Evolutionary conservation across 176 grass and related monocot genomes (phyloP).

Genomic region (Poa annua): DNA sequence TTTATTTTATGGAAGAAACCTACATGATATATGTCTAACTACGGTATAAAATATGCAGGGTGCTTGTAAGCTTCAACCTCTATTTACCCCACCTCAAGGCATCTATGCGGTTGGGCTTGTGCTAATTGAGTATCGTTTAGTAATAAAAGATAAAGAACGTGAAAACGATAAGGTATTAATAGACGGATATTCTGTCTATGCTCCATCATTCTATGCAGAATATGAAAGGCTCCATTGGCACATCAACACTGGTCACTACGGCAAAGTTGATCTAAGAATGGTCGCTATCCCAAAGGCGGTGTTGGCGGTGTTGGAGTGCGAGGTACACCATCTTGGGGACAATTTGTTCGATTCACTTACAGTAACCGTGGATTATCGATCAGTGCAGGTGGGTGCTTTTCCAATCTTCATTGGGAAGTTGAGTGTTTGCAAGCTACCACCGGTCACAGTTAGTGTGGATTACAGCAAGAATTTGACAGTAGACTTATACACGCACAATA

Average conservation of each 20-base stretch:
- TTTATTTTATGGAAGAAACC: background rate
- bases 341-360: background rate
- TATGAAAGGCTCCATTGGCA: background rate
- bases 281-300: background rate
- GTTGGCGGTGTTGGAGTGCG: conserved; percentile 14
- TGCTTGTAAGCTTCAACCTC: conserved; percentile 10
- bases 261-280: background rate
- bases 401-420: background rate
- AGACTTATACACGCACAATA: background rate
- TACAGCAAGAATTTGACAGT: background rate
- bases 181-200: background rate
- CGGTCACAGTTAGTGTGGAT: background rate
- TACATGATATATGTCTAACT: background rate
- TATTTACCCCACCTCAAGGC: background rate
- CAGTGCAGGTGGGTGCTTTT: background rate
- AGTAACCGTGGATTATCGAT: background rate
- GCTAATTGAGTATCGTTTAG: background rate
- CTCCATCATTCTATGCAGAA: background rate
- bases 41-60: background rate
- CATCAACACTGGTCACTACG: background rate
- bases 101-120: background rate
- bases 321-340: background rate
- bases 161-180: conserved; percentile 1
- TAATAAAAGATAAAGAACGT: background rate
- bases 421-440: background rate